Conservation (phyloP, 2,329 filamentous ascomycete genomes). For the Penicillium capsulatum region DNA sequence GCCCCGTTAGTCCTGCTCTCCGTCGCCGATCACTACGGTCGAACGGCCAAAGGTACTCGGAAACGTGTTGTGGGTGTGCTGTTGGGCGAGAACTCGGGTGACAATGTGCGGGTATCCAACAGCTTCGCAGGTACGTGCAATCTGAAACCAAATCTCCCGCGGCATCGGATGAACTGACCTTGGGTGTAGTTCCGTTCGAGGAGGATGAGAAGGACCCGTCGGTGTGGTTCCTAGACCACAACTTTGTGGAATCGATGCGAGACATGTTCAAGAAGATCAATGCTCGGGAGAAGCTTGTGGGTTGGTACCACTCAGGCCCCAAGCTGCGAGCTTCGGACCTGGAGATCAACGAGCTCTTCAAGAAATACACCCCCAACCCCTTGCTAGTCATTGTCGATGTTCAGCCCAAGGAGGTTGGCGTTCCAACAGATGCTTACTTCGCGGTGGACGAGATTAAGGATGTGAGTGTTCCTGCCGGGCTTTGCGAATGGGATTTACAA, state of each 20-base stretch:
- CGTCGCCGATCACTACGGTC: constrained; percentile 96
- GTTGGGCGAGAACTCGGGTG: constrained; percentile 91
- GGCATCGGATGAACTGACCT: constrained; percentile 18
- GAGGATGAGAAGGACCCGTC: constrained; percentile 98
- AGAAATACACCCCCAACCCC: constrained; percentile 95
- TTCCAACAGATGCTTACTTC: constrained; percentile 98
- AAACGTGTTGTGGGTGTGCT: constrained; percentile 90
- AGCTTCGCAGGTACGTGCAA: constrained; percentile 80
- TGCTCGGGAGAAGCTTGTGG: constrained; percentile 95
- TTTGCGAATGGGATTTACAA: background rate
- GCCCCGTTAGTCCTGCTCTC: constrained; percentile 96
- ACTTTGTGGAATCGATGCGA: constrained; percentile 99
- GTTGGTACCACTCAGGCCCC: constrained; percentile 98
- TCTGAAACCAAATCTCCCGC: constrained; percentile 1
- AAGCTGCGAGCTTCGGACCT: constrained; percentile 95
- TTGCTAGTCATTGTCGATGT: constrained; percentile 97
- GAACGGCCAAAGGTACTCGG: constrained; percentile 82
- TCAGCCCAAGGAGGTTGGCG: constrained; percentile 94
- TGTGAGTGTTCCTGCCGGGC: constrained; percentile 52
- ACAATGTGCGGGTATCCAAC: constrained; percentile 95
- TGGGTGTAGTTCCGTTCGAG: constrained; percentile 78
- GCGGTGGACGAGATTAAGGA: constrained; percentile 99
- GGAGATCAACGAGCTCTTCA: constrained; percentile 99
- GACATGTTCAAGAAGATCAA: constrained; percentile 99
- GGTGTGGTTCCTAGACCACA: constrained; percentile 99